Conservation (phyloP, 495 filamentous ascomycete genomes). For the Neurospora sp. region DNA sequence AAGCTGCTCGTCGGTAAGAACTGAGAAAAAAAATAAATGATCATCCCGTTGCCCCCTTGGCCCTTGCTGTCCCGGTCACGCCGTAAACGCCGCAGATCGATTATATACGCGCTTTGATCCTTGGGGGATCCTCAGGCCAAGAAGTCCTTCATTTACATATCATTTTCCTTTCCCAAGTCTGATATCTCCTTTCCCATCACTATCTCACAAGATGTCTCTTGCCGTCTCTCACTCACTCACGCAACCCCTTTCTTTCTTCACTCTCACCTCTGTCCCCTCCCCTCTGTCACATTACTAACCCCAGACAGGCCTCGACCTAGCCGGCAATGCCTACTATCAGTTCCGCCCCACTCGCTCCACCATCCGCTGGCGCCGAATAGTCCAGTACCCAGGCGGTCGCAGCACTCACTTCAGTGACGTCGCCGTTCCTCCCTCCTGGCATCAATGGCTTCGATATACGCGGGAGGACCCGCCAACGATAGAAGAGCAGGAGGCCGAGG, state of each 20-base stretch:
- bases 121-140: not conserved
- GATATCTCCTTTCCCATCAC: not conserved
- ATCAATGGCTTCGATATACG: constrained; percentile 90
- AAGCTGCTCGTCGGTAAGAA: constrained; percentile 66
- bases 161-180: not conserved
- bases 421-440: constrained; percentile 63
- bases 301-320: constrained; percentile 63
- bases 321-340: constrained; percentile 92
- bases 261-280: not conserved
- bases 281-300: constrained; percentile 6
- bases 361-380: constrained; percentile 51
- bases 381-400: constrained; percentile 43
- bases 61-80: not conserved
- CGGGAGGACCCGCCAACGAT: constrained; percentile 60
- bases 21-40: not conserved
- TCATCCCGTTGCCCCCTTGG: not conserved
- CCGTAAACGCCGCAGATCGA: not conserved
- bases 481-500: constrained; percentile 62
- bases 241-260: constrained; percentile 1
- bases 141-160: not conserved
- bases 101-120: not conserved
- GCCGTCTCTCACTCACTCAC: not conserved
- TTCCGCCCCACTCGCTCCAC: constrained; percentile 49
- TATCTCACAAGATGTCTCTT: not conserved
- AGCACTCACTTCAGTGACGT: constrained; percentile 60